Evolutionary conservation across 805 yeast genomes (phyloP).

Genomic region (Saturnispora hagleri): DNA sequence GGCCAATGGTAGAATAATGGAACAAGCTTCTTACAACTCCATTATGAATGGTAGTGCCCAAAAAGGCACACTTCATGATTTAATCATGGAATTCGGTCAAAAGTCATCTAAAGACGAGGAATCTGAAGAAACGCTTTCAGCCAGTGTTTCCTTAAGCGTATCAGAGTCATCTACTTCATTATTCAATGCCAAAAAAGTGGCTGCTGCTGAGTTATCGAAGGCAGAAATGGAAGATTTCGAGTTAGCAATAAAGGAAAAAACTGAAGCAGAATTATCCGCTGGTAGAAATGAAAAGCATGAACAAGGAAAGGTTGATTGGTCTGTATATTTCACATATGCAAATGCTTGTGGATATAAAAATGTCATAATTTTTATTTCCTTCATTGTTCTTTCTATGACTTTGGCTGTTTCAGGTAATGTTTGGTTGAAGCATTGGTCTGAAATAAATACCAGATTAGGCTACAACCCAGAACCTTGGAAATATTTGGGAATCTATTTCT

Average conservation of each 20-base stretch:
- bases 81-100: conserved; percentile 50
- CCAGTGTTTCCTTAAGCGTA: conserved; percentile 10
- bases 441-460: conserved; percentile 62
- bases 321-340: conserved; percentile 74
- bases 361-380: conserved; percentile 47
- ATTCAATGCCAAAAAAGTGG: conserved; percentile 27
- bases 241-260: conserved; percentile 26
- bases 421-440: conserved; percentile 98
- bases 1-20: conserved; percentile 52
- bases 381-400: conserved; percentile 50
- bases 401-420: conserved; percentile 63
- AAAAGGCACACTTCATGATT: conserved; percentile 21
- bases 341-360: conserved; percentile 71
- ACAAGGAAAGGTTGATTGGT: conserved; percentile 90
- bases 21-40: conserved; percentile 53
- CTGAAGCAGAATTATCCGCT: conserved; percentile 31
- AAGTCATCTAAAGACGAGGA: conserved; percentile 23
- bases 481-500: conserved; percentile 69
- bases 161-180: conserved; percentile 15
- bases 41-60: conserved; percentile 22
- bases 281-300: conserved; percentile 71
- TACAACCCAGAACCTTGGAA: conserved; percentile 61
- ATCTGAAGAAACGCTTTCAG: conserved; percentile 4
- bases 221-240: conserved; percentile 48
- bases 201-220: conserved; percentile 41